These are phyloP conservation scores for Fusarium poae DNA, from an alignment of 2,329 filamentous ascomycete species.

Conservation along the genomic window DNA sequence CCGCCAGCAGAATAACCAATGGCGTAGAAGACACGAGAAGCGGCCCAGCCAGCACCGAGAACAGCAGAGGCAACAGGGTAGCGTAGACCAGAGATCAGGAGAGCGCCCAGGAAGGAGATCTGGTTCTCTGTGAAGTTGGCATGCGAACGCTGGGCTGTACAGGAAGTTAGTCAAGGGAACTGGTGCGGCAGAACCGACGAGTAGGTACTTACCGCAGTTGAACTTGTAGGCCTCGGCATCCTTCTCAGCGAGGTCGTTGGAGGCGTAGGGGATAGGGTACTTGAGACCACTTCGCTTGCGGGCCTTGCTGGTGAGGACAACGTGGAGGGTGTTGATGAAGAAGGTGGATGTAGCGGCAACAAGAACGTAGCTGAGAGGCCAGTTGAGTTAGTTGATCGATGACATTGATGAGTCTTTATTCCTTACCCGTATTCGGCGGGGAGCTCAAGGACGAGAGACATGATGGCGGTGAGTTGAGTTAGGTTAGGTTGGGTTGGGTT, in stretches of 20 bases:
- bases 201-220: slow-evolving; percentile 67
- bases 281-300: slow-evolving; percentile 67
- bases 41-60: slow-evolving; percentile 66
- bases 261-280: slow-evolving; percentile 71
- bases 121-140: slow-evolving; percentile 74
- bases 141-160: slow-evolving; percentile 69
- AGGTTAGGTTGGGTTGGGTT: too few relatives aligned
- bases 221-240: slow-evolving; percentile 68
- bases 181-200: neutral
- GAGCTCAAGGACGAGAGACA: slow-evolving; percentile 60
- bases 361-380: slow-evolving; percentile 69
- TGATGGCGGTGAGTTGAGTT: slow-evolving; percentile 49
- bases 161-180: slow-evolving; percentile 17
- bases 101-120: slow-evolving; percentile 63
- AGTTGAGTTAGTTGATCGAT: slow-evolving; percentile 10
- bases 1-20: slow-evolving; percentile 65
- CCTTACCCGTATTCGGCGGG: slow-evolving; percentile 66
- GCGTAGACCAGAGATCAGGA: slow-evolving; percentile 68
- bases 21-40: slow-evolving; percentile 66
- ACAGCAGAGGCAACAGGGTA: slow-evolving; percentile 65
- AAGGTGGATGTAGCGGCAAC: slow-evolving; percentile 68
- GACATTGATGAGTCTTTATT: neutral
- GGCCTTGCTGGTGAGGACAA: slow-evolving; percentile 59
- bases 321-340: slow-evolving; percentile 69
- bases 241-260: slow-evolving; percentile 65